A percentile compares a stretch with the other conserved stretches of the same genome.
These are phyloP conservation scores for Hypsizygus marmoreus DNA, from an alignment of 768 basidiomycete genomes.

Conservation along the genomic window DNA sequence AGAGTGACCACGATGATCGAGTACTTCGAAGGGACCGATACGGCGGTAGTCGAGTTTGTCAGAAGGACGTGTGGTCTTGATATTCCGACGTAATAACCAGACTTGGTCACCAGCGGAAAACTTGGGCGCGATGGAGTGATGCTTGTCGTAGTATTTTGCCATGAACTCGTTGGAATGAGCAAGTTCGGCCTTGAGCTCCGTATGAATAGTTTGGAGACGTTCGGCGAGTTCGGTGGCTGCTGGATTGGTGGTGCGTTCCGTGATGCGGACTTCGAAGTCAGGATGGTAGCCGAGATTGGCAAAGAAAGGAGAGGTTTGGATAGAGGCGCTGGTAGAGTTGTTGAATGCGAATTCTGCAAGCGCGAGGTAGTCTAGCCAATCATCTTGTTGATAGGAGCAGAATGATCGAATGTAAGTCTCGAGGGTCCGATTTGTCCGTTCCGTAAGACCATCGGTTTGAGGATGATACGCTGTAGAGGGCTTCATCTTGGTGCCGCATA, in stretches of 20 bases:
- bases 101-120: background rate
- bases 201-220: no score
- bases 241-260: background rate
- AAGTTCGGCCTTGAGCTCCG: background rate
- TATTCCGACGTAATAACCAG: conserved; percentile 3
- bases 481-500: conserved; percentile 9
- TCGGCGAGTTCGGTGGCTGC: background rate
- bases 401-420: conserved; percentile 38
- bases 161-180: background rate
- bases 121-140: background rate
- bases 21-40: conserved; percentile 5
- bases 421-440: no score
- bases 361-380: no score
- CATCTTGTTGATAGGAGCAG: conserved; percentile 37
- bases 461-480: conserved; percentile 45
- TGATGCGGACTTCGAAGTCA: background rate
- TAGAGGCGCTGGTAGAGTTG: conserved; percentile 31
- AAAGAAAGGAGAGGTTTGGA: conserved; percentile 35
- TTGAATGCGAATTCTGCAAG: conserved; percentile 45
- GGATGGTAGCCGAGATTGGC: conserved; percentile 26
- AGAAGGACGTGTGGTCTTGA: conserved; percentile 3
- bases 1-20: background rate
- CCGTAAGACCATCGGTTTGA: no score
- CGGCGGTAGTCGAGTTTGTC: background rate
- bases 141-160: background rate